Evolutionary conservation across 345 rosid species (phyloP), one percentile per base, ranked within the genome.

Genomic region (Sisymbrium altissimum): DNA sequence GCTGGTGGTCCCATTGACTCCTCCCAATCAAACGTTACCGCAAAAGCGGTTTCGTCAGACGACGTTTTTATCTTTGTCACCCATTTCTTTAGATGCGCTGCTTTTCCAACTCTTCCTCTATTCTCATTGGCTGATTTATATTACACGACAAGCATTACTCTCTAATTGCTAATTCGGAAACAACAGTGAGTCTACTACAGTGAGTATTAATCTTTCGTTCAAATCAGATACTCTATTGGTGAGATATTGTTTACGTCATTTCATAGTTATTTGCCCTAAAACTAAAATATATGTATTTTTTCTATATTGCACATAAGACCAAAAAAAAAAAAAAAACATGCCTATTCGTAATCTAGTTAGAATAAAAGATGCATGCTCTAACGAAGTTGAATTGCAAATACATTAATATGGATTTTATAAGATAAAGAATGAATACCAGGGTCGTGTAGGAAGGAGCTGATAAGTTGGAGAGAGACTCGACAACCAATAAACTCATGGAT

Each of bases 1-100:
- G 89, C 93, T 14, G 96, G 93, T 18, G 78, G 56, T 25, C 83
- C 97, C 83, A 87, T 79, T 19, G 71, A 50, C 76, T 85, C 84
- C 33, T 87, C 89, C 97, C 97, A 87, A 23, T 87, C 97, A 71
- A 91, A 86, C 21, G 80, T 75, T 0, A 87, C 56, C 1, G 58
- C 50, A 63, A 89, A 87, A 39, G 56, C 70, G 0, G 86, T 72
- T 56, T 91, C 96, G 27, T 56, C 80, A 0, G 93, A 90, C 0
- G 86, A 71, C 4, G 86, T 70, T 71, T 73, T 72, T 32, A 81
- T 65, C 52, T 71, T 82, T 32, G 79, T 84, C 17, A 73, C 54
- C 97, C 97, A 89, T 7, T 85, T 86, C 73, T 89, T 90, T 78
- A 91, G 57, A 71, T 77, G 74, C 4, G 97, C 87, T 40, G 58